Evolutionary conservation across 495 filamentous ascomycete species (phyloP).

Genomic region (Friedmanniomyces endolithicus): DNA sequence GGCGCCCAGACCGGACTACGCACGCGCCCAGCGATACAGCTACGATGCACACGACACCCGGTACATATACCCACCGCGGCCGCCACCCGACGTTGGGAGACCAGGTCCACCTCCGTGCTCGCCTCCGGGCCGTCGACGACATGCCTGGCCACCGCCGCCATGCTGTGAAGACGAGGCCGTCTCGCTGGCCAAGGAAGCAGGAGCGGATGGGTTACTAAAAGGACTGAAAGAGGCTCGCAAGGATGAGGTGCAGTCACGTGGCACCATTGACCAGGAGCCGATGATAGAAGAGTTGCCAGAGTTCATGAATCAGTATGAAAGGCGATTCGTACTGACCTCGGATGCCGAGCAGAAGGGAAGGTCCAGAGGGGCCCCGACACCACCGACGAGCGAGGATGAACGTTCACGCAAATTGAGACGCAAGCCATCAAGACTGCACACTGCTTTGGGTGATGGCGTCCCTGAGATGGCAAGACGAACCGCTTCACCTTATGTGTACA

Average conservation of each 20-base stretch:
- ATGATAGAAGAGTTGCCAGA: constrained; percentile 23
- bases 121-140: constrained; percentile 10
- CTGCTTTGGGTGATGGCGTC: constrained; percentile 16
- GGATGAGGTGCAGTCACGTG: constrained; percentile 25
- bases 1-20: not conserved
- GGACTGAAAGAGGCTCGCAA: constrained; percentile 18
- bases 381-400: constrained; percentile 19
- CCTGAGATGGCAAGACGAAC: constrained; percentile 23
- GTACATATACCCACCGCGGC: constrained; percentile 19
- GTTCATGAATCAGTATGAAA: constrained; percentile 16
- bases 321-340: constrained; percentile 24
- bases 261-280: constrained; percentile 32
- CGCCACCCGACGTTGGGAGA: constrained; percentile 6
- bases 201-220: constrained; percentile 2
- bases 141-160: constrained; percentile 27
- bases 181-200: constrained; percentile 26
- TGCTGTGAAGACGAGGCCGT: constrained; percentile 29
- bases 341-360: constrained; percentile 14
- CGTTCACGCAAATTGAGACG: constrained; percentile 20
- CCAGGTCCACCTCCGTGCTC: constrained; percentile 12
- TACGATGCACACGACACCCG: constrained; percentile 23
- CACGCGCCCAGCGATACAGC: not conserved
- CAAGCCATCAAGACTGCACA: constrained; percentile 23
- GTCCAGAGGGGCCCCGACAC: constrained; percentile 9
- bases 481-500: constrained; percentile 29